Conservation (phyloP, 169 alveolate species). For the Eimeria sp. region DNA sequence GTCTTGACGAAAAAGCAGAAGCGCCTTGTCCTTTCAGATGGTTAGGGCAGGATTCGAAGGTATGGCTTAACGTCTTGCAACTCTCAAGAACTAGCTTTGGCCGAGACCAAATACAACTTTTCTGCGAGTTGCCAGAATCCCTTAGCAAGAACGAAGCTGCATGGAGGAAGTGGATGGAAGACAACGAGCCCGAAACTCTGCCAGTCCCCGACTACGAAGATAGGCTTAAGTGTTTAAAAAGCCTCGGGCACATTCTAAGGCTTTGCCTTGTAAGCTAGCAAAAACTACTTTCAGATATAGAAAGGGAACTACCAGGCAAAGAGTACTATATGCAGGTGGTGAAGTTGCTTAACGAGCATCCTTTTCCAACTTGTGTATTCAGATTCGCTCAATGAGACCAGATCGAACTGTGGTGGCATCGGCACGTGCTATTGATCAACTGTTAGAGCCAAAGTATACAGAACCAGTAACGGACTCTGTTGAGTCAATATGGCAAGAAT, state of each 20-base stretch:
- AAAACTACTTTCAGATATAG: not conserved
- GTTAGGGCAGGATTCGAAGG: slow-evolving; percentile 92
- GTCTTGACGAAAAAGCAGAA: slow-evolving; percentile 93
- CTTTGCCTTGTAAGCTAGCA: slow-evolving; percentile 87
- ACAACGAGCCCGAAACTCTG: slow-evolving; percentile 95
- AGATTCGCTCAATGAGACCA: slow-evolving; percentile 95
- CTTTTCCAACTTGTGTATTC: not conserved
- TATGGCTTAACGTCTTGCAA: slow-evolving; percentile 96
- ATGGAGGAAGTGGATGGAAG: slow-evolving; percentile 95
- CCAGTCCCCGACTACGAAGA: slow-evolving; percentile 97
- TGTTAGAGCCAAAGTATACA: slow-evolving; percentile 93
- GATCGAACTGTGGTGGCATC: slow-evolving; percentile 97
- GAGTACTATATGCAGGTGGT: not conserved
- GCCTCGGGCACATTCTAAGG: slow-evolving; percentile 95
- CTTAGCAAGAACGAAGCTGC: slow-evolving; percentile 92
- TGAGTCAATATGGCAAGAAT: slow-evolving; percentile 93
- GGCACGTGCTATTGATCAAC: slow-evolving; percentile 92
- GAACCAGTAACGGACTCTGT: slow-evolving; percentile 96
- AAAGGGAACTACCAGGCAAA: not conserved
- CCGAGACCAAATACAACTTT: slow-evolving; percentile 93
- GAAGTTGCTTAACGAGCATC: not conserved
- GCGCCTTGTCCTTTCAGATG: slow-evolving; percentile 92
- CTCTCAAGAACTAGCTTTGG: slow-evolving; percentile 96
- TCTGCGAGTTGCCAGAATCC: slow-evolving; percentile 94
- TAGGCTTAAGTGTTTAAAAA: slow-evolving; percentile 92